Base-by-base conservation (phyloP, 768 basidiomycete genomes). In the Kondoa malvinella region DNA sequence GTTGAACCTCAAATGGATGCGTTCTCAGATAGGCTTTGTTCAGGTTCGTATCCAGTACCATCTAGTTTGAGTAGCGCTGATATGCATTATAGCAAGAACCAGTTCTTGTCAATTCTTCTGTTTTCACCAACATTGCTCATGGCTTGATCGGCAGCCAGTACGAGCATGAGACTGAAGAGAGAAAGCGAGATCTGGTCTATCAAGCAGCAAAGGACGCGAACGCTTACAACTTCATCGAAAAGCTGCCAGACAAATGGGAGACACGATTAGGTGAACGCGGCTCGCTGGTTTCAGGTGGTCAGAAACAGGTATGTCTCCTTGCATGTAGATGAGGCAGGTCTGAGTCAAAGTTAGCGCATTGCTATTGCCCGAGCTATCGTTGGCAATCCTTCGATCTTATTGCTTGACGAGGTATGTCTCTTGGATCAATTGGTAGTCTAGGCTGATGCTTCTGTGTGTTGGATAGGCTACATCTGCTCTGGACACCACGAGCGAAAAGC, bases 201-300 rank as follows among this genome's bases (percentile, higher is more conserved):
- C 76, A 77, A 26, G 81, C 81, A 1, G 78, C 77, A 64, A 72
- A 78, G 71, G 78, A 78, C 68, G 79, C 81, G 59, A 81, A 81
- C 69, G 80, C 80, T 3, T 77, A 81, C 70, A 78, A 76, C 12
- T 81, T 81, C 72, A 81, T 81, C 75, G 65, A 71, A 14, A 73
- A 76, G n/a, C 74, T 81, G 1, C 80, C 80, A 0, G 73, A 78
- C 17, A 79, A 80, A 1, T 81, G 81, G 70, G 78, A 80, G 26
- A 81, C 80, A 12, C 72, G 76, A 2, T 68, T 73, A 29, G 79
- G 80, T 21, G 79, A 80, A 72, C 72, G 80, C 2, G 81, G 80
- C 8, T 79, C 79, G 78, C 74, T 81, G 27, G 74, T 81, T 0
- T 78, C 77, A 14, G 81, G 81, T 26, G 81, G 21, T 50, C 21